Percentiles rank a stretch among this genome's conserved stretches.
Evolutionary conservation across 345 rosid genomes (phyloP).

Genomic region (Conringia planisiliqua): DNA sequence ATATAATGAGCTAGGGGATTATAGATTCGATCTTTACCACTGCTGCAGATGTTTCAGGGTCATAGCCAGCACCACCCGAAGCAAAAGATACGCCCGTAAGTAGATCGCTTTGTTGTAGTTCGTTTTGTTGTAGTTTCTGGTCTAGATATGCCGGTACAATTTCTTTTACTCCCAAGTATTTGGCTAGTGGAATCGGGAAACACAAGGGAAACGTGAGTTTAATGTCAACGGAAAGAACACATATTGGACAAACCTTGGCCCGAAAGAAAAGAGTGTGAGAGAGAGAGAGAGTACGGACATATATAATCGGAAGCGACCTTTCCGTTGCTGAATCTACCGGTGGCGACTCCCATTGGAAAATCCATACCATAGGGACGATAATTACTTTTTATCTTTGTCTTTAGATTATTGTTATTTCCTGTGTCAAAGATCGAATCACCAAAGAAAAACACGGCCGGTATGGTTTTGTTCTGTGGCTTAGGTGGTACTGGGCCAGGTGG

Average conservation of each 20-base stretch:
- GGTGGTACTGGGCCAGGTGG: slow-evolving; percentile 23
- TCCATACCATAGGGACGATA: slow-evolving; percentile 55
- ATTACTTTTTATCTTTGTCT: slow-evolving; percentile 41
- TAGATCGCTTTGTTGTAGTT: slow-evolving; percentile 42
- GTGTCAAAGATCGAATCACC: slow-evolving; percentile 58
- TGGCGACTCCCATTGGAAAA: slow-evolving; percentile 41
- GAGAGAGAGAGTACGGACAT: slow-evolving; percentile 17
- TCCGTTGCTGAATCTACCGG: slow-evolving; percentile 61
- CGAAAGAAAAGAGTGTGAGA: not conserved
- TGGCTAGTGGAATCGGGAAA: slow-evolving; percentile 32
- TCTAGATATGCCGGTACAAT: slow-evolving; percentile 57
- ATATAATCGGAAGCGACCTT: slow-evolving; percentile 44
- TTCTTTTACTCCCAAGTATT: slow-evolving; percentile 54
- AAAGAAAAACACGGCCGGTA: slow-evolving; percentile 44
- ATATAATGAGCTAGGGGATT: not conserved
- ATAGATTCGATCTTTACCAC: slow-evolving; percentile 29
- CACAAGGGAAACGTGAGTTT: not conserved
- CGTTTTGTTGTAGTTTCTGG: slow-evolving; percentile 29
- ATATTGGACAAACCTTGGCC: not conserved
- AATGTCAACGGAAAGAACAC: not conserved
- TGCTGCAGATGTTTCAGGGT: slow-evolving; percentile 44
- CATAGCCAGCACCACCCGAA: slow-evolving; percentile 63
- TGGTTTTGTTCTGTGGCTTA: slow-evolving; percentile 22
- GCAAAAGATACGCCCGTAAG: slow-evolving; percentile 67
- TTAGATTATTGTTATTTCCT: slow-evolving; percentile 46